Conservation (phyloP, 2,329 filamentous ascomycete genomes). For the Canariomyces notabilis region DNA sequence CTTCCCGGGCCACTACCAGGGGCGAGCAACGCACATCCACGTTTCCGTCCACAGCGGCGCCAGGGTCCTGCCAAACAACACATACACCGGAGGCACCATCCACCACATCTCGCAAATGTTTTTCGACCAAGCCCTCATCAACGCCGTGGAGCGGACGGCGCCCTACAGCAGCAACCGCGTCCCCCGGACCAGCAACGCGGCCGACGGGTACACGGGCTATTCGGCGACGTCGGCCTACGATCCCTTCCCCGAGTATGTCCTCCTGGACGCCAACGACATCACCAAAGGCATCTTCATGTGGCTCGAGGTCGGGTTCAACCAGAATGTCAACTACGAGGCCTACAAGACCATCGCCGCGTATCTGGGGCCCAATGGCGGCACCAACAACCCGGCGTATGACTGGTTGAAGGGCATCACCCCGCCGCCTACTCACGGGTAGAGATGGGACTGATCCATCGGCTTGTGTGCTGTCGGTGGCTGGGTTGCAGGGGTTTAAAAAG, state of each 20-base stretch:
- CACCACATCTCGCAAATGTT: constrained; percentile 42
- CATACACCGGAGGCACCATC: constrained; percentile 34
- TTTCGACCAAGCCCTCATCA: constrained; percentile 35
- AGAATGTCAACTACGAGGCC: not conserved
- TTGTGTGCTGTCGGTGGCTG: no score
- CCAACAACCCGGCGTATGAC: constrained; percentile 1
- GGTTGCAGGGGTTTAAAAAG: no score
- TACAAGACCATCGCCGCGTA: constrained; percentile 1
- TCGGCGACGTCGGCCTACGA: constrained; percentile 33
- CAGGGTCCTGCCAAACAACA: constrained; percentile 33
- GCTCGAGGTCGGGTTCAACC: constrained; percentile 5
- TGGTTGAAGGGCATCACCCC: not conserved
- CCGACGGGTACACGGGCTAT: constrained; percentile 30
- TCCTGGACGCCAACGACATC: constrained; percentile 37
- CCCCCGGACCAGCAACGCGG: constrained; percentile 26
- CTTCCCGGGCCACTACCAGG: constrained; percentile 41
- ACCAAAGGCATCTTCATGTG: constrained; percentile 8
- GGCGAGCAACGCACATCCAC: constrained; percentile 40
- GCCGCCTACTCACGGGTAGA: constrained; percentile 4
- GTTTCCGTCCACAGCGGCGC: constrained; percentile 35
- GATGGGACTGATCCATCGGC: no score
- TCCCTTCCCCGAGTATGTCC: constrained; percentile 46
- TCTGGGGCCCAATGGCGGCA: not conserved
- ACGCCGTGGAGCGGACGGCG: constrained; percentile 32
- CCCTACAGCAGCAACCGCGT: constrained; percentile 37